Conservation (phyloP, 2,329 filamentous ascomycete species). For the Monosporascus sp. region DNA sequence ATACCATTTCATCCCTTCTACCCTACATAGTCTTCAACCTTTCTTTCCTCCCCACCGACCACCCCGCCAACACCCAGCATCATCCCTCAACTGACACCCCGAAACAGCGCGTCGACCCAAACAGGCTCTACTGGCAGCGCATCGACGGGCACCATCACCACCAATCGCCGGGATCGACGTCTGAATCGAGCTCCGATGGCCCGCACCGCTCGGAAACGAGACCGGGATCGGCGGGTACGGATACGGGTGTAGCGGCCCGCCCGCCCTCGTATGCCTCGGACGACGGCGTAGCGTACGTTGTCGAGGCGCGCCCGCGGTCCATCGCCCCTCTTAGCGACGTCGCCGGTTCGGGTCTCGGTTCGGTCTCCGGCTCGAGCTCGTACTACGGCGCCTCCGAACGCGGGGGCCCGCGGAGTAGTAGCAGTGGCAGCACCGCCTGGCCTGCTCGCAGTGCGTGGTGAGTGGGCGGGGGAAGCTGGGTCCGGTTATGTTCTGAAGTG, state of each 20-base stretch:
- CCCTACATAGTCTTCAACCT: neutral
- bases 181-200: neutral
- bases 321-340: slow-evolving; percentile 43
- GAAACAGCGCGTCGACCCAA: slow-evolving; percentile 66
- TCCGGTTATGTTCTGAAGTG: no score
- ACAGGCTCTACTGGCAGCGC: slow-evolving; percentile 76
- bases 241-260: slow-evolving; percentile 30
- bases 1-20: neutral
- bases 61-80: neutral
- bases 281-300: slow-evolving; percentile 67
- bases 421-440: no score
- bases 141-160: slow-evolving; percentile 36
- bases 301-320: slow-evolving; percentile 60
- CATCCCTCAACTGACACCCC: neutral
- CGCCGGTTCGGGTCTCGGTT: slow-evolving; percentile 25
- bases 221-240: neutral
- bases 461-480: no score
- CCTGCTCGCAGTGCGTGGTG: no score
- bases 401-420: no score
- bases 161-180: neutral
- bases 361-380: slow-evolving; percentile 28
- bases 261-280: slow-evolving; percentile 75
- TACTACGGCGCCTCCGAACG: no score
- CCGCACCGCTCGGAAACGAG: neutral
- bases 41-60: neutral